These are phyloP conservation scores for Phyllosticta citrichinensis DNA, from an alignment of 2,329 filamentous ascomycete genomes.

Conservation along the genomic window DNA sequence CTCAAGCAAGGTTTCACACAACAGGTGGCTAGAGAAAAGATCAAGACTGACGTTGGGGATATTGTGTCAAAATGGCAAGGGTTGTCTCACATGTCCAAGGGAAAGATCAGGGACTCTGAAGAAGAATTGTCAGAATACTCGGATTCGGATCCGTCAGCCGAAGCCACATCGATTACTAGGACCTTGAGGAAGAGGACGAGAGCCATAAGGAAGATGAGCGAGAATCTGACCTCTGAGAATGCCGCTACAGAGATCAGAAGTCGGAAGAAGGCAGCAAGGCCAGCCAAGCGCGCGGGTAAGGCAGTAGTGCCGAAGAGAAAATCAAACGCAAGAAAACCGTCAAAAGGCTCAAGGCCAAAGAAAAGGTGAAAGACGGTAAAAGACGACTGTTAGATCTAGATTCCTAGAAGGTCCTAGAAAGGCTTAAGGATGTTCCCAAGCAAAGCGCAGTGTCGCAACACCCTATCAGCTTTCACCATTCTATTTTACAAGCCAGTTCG, in stretches of 20 bases:
- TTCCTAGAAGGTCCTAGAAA: neutral
- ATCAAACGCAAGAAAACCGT: neutral
- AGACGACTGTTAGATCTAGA: neutral
- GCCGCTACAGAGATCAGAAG: neutral
- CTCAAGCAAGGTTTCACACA: constrained; percentile 16
- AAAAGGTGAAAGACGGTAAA: neutral
- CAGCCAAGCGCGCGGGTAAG: neutral
- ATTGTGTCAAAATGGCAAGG: constrained; percentile 18
- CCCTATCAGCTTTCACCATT: neutral
- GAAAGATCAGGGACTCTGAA: neutral
- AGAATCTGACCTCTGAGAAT: neutral
- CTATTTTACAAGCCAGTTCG: neutral
- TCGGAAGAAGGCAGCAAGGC: neutral
- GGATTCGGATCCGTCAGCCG: neutral
- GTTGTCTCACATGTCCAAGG: neutral
- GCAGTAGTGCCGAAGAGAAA: neutral
- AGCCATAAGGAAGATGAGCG: neutral
- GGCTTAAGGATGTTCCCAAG: neutral
- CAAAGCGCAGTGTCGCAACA: neutral
- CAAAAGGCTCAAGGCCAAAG: neutral
- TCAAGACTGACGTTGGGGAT: constrained; percentile 16
- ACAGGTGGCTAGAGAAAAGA: constrained; percentile 18
- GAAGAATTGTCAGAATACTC: neutral
- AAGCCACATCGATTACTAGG: neutral
- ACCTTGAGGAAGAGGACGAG: neutral